phyloP scores from a whole-genome alignment of 352 stramenopile species.

The Pythium chondricola region DNA sequence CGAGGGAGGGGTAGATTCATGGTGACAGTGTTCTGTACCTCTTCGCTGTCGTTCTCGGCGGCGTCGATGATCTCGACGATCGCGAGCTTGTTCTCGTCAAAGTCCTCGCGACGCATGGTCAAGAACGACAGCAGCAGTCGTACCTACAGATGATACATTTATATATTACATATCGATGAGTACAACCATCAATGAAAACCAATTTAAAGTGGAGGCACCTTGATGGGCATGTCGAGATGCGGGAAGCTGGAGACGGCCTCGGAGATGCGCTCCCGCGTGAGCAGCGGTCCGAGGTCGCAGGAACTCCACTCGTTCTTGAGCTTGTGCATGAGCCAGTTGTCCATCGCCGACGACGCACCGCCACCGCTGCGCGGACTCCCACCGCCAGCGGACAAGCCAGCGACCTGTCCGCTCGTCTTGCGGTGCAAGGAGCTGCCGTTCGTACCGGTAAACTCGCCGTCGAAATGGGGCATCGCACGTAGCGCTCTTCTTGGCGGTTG shows the following conservation, averaged over 20 bases:
- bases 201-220: too few relatives aligned
- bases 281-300: constrained; percentile 49
- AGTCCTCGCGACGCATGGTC: constrained; percentile 48
- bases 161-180: too few relatives aligned
- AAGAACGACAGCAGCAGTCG: constrained; percentile 53
- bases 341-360: constrained; percentile 4
- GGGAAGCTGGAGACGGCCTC: constrained; percentile 55
- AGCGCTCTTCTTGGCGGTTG: too few relatives aligned
- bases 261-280: constrained; percentile 51
- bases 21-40: too few relatives aligned
- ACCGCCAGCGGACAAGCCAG: constrained; percentile 1
- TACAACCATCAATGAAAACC: too few relatives aligned
- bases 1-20: too few relatives aligned
- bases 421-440: too few relatives aligned
- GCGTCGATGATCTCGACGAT: constrained; percentile 43
- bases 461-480: too few relatives aligned
- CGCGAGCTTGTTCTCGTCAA: constrained; percentile 40
- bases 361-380: constrained; percentile 1
- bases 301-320: constrained; percentile 73
- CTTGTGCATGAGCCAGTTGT: constrained; percentile 73
- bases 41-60: constrained; percentile 53
- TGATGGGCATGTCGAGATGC: constrained; percentile 57
- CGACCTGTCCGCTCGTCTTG: too few relatives aligned
- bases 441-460: too few relatives aligned
- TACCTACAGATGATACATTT: too few relatives aligned